Percentiles rank a stretch among this genome's conserved stretches.
Evolutionary conservation across 2,329 filamentous ascomycete genomes (phyloP).

Genomic region (Fusarium sarcochroum): DNA sequence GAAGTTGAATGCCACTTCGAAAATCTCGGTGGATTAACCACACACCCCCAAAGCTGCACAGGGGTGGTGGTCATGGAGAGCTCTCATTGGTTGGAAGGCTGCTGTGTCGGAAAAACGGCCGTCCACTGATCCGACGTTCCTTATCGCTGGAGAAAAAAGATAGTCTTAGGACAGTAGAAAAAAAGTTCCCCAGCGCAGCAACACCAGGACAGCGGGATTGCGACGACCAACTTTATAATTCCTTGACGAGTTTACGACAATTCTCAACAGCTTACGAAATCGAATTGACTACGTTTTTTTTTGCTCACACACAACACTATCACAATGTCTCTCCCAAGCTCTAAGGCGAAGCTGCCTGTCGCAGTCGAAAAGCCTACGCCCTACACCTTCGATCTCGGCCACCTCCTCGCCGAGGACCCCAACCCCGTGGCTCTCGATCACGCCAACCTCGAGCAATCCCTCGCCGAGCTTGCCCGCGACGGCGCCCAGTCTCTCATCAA

Average conservation of each 20-base stretch:
- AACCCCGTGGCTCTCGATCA: conserved; percentile 79
- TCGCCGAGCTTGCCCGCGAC: conserved; percentile 84
- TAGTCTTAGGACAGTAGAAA: conserved; percentile 7
- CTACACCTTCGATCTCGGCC: conserved; percentile 92
- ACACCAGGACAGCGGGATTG: conserved; percentile 26
- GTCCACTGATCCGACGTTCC: conserved; percentile 47
- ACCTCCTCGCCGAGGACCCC: conserved; percentile 87
- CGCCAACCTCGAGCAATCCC: conserved; percentile 72
- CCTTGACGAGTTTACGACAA: not conserved
- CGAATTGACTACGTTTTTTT: not conserved
- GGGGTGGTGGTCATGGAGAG: conserved; percentile 5
- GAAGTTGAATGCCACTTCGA: conserved; percentile 46
- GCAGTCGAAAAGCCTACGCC: conserved; percentile 86
- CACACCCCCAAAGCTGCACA: conserved; percentile 39
- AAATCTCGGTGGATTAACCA: conserved; percentile 49
- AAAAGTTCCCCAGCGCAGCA: conserved; percentile 44
- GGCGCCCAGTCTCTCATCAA: conserved; percentile 94
- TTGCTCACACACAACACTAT: not conserved
- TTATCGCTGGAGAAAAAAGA: conserved; percentile 49
- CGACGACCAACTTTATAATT: conserved; percentile 9
- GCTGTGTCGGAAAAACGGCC: conserved; percentile 43
- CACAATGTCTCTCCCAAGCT: conserved; percentile 55
- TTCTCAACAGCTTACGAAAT: not conserved
- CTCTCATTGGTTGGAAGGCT: conserved; percentile 37
- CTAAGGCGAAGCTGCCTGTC: conserved; percentile 69